phyloP scores from a whole-genome alignment of 805 yeast species.

The Lipomyces chichibuensis region DNA sequence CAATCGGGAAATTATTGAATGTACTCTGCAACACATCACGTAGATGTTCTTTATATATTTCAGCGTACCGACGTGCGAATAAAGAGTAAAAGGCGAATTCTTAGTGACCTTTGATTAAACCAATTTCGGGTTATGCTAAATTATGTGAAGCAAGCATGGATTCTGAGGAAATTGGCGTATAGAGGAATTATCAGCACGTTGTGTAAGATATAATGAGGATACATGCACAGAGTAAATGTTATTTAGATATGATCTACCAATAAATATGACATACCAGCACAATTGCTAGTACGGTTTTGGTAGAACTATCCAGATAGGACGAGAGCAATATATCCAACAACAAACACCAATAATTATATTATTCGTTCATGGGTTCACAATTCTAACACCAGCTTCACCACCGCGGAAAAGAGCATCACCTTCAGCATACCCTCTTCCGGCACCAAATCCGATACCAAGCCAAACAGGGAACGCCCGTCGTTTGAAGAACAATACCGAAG shows the following conservation, averaged over 20 bases:
- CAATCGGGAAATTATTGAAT: background rate
- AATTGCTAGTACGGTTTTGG: background rate
- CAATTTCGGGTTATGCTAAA: background rate
- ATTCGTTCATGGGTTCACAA: slow-evolving; percentile 25
- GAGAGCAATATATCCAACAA: background rate
- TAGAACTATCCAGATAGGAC: background rate
- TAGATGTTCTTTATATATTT: background rate
- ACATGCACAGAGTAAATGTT: background rate
- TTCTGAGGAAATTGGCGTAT: too few species aligned
- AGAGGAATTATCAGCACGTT: background rate
- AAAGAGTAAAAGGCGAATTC: too few species aligned
- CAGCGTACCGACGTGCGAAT: background rate
- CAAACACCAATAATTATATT: background rate
- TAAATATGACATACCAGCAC: background rate
- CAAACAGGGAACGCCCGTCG: slow-evolving; percentile 98
- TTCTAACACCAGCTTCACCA: slow-evolving; percentile 35
- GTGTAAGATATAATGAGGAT: background rate
- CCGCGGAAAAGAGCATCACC: slow-evolving; percentile 95
- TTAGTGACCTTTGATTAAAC: too few species aligned
- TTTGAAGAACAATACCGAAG: slow-evolving; percentile 84
- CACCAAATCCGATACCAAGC: slow-evolving; percentile 96
- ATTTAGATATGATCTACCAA: background rate
- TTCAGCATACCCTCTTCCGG: slow-evolving; percentile 97
- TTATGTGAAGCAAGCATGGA: background rate
- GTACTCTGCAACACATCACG: background rate